These are phyloP conservation scores for Psilocybe cubensis DNA, from an alignment of 768 basidiomycete genomes.

Conservation along the genomic window DNA sequence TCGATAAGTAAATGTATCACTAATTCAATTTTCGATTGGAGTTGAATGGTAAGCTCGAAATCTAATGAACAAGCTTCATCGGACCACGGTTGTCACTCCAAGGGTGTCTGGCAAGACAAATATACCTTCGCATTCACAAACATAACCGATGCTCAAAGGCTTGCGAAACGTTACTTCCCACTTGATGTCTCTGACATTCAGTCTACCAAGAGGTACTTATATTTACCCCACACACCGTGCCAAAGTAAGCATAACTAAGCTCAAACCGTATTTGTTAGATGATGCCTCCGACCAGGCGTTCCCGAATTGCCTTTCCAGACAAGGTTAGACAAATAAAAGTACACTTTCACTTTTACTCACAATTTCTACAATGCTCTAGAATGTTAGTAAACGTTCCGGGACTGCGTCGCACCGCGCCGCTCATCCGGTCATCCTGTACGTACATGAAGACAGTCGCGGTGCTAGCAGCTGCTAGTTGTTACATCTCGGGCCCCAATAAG, in stretches of 20 bases:
- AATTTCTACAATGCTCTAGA: not conserved
- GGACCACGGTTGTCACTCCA: not conserved
- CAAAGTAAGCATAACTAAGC: not conserved
- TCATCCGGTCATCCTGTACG: conserved; percentile 4
- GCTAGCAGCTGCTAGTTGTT: conserved; percentile 8
- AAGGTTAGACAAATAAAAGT: not conserved
- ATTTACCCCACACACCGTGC: not conserved
- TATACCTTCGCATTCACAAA: not conserved
- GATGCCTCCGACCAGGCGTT: not conserved
- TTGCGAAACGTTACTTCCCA: not conserved
- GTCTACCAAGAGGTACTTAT: not conserved
- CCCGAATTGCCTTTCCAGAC: not conserved
- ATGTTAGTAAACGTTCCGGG: not conserved
- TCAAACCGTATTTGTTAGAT: not conserved
- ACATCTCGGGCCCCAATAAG: conserved; percentile 3
- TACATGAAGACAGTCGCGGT: conserved; percentile 10
- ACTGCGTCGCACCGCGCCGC: not conserved
- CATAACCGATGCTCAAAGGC: not conserved
- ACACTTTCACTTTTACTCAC: not conserved
- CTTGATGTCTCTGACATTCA: not conserved
- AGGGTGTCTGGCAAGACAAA: not conserved
- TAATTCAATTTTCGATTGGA: not conserved
- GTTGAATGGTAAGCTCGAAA: not conserved
- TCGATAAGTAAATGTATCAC: not conserved
- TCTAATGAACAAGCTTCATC: not conserved